Evolutionary conservation across 1,284 basidiomycete genomes (phyloP).

Genomic region (Fistulina hepatica): DNA sequence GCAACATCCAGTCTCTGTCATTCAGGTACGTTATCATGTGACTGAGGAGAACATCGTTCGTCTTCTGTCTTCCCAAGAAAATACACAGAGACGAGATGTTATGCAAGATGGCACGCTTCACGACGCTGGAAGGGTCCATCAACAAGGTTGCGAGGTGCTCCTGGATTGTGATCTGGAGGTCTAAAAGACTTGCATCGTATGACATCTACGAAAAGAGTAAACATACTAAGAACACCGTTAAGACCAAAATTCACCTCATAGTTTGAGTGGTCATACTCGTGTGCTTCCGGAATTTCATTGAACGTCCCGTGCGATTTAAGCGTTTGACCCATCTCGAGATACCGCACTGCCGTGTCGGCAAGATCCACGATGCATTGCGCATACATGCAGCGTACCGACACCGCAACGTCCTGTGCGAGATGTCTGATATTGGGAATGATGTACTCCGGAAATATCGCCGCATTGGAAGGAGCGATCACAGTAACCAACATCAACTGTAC

Average conservation of each 20-base stretch:
- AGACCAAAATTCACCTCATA: constrained; percentile 48
- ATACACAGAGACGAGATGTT: constrained; percentile 84
- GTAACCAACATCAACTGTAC: constrained; percentile 72
- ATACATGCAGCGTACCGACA: constrained; percentile 83
- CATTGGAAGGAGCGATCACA: constrained; percentile 86
- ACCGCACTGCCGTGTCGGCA: constrained; percentile 75
- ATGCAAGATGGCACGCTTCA: constrained; percentile 66
- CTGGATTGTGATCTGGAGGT: constrained; percentile 79
- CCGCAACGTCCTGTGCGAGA: constrained; percentile 73
- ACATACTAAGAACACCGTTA: neutral
- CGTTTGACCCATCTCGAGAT: constrained; percentile 88
- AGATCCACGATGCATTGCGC: constrained; percentile 81
- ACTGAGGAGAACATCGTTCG: constrained; percentile 89
- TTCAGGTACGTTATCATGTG: constrained; percentile 99
- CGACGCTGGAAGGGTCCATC: constrained; percentile 65
- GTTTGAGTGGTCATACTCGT: constrained; percentile 65
- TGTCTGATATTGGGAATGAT: constrained; percentile 85
- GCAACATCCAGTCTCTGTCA: constrained; percentile 86
- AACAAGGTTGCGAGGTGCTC: constrained; percentile 77
- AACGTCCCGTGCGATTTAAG: constrained; percentile 74
- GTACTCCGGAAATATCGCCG: constrained; percentile 85
- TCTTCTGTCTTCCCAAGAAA: constrained; percentile 86
- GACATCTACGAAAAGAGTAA: constrained; percentile 57
- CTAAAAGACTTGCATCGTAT: constrained; percentile 77
- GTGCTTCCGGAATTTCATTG: constrained; percentile 49